A percentile compares a stretch with the other conserved stretches of the same genome.
Conservation (phyloP, 108 stramenopile species). For the Nitzschia sp. region DNA sequence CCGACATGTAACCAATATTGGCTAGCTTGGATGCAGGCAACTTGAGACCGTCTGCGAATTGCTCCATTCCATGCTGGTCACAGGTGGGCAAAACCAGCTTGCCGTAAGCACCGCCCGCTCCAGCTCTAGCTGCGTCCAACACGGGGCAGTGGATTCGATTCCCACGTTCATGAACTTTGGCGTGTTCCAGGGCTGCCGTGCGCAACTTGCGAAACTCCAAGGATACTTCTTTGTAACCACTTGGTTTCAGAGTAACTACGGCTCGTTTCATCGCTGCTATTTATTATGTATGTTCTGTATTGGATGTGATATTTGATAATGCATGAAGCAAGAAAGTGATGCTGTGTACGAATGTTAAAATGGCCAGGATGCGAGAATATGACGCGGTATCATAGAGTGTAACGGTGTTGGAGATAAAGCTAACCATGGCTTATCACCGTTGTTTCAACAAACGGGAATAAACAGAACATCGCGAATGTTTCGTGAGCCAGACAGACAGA, state of each 20-base stretch:
- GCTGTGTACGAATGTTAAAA: too few relatives aligned
- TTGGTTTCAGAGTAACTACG: background rate
- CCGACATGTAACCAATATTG: background rate
- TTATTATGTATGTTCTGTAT: too few relatives aligned
- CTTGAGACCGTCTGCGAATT: background rate
- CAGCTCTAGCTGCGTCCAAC: background rate
- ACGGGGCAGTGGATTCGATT: conserved; percentile 2
- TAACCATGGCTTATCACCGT: too few relatives aligned
- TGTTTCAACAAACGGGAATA: too few relatives aligned
- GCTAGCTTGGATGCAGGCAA: background rate
- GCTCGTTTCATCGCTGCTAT: background rate
- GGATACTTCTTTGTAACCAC: conserved; percentile 5
- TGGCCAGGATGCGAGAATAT: too few relatives aligned
- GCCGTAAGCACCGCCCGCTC: background rate
- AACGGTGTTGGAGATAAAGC: too few relatives aligned
- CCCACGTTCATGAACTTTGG: background rate
- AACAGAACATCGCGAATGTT: too few relatives aligned
- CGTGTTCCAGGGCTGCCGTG: background rate
- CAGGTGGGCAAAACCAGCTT: background rate
- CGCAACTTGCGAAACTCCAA: background rate
- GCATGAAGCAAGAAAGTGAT: too few relatives aligned
- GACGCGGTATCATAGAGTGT: too few relatives aligned
- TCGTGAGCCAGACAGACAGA: too few relatives aligned
- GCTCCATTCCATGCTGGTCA: background rate
- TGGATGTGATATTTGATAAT: too few relatives aligned